Evolutionary conservation across 257 asterid species (phyloP).

Genomic region (Solanum virginianum): DNA sequence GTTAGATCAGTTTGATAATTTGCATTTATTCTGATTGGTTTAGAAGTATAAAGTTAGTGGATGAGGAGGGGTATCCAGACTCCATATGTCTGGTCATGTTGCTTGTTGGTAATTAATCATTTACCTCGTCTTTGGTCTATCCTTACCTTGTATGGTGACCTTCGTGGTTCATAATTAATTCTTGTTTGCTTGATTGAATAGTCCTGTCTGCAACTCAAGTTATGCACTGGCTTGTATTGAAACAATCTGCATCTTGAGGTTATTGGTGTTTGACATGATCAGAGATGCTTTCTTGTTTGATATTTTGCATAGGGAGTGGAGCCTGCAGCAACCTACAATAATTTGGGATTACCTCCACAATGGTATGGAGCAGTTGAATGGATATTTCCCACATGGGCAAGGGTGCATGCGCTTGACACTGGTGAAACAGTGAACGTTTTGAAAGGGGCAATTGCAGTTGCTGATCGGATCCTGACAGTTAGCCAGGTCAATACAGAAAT

Average conservation of each 20-base stretch:
- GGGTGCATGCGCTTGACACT: conserved; percentile 94
- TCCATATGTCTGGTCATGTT: neutral
- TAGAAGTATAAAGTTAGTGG: neutral
- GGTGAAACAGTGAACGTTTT: conserved; percentile 92
- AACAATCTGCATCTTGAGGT: neutral
- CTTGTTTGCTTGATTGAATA: neutral
- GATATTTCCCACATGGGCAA: conserved; percentile 96
- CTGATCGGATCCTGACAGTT: conserved; percentile 90
- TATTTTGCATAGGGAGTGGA: conserved; percentile 71
- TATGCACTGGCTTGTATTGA: neutral
- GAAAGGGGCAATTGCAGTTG: conserved; percentile 82
- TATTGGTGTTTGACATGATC: neutral
- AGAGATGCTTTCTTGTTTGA: neutral
- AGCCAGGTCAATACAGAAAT: conserved; percentile 52
- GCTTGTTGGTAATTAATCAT: neutral
- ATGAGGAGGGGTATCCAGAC: neutral
- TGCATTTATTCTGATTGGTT: neutral
- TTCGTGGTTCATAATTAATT: neutral
- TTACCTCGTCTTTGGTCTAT: neutral
- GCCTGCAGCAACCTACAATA: conserved; percentile 58
- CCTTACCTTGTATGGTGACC: neutral
- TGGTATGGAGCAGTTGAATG: conserved; percentile 97
- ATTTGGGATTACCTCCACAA: conserved; percentile 72
- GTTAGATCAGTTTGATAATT: neutral
- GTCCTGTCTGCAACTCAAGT: neutral